Conservation (phyloP, 2,329 filamentous ascomycete genomes). For the Botrytis sinoallii region DNA sequence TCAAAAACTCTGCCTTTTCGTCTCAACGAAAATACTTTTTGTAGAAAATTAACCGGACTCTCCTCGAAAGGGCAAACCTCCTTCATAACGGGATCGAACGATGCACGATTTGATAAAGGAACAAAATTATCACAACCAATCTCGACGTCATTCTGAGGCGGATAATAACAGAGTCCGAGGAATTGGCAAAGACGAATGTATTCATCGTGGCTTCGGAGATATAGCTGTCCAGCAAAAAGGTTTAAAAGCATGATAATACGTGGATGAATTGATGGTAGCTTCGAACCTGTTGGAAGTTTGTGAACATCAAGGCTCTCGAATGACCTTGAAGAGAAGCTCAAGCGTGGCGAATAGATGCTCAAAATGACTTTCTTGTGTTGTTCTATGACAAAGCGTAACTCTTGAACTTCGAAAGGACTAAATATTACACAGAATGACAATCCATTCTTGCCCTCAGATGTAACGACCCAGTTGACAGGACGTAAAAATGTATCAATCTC, state of each 20-base stretch:
- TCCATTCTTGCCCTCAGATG: constrained; percentile 28
- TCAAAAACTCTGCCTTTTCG: constrained; percentile 42
- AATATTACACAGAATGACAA: constrained; percentile 44
- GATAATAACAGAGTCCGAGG: constrained; percentile 47
- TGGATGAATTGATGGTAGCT: constrained; percentile 25
- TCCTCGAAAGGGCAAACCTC: constrained; percentile 35
- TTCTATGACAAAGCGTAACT: constrained; percentile 44
- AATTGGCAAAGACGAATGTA: constrained; percentile 52
- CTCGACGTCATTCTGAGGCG: constrained; percentile 17
- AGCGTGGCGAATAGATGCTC: constrained; percentile 51
- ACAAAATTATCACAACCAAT: constrained; percentile 40
- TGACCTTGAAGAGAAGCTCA: constrained; percentile 39
- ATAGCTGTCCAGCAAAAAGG: constrained; percentile 66
- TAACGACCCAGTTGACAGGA: constrained; percentile 54
- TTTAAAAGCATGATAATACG: constrained; percentile 50
- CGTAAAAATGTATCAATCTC: constrained; percentile 48
- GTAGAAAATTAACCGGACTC: constrained; percentile 45
- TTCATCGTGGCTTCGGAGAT: constrained; percentile 52
- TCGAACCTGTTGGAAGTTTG: constrained; percentile 37
- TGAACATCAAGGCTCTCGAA: constrained; percentile 49
- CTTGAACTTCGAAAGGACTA: constrained; percentile 59
- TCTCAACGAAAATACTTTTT: constrained; percentile 38
- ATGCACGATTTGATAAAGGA: neutral
- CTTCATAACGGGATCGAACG: constrained; percentile 14
- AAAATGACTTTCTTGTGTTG: constrained; percentile 41